Evolutionary conservation across 805 yeast genomes (phyloP).

Genomic region (Myxozyma sirexii): DNA sequence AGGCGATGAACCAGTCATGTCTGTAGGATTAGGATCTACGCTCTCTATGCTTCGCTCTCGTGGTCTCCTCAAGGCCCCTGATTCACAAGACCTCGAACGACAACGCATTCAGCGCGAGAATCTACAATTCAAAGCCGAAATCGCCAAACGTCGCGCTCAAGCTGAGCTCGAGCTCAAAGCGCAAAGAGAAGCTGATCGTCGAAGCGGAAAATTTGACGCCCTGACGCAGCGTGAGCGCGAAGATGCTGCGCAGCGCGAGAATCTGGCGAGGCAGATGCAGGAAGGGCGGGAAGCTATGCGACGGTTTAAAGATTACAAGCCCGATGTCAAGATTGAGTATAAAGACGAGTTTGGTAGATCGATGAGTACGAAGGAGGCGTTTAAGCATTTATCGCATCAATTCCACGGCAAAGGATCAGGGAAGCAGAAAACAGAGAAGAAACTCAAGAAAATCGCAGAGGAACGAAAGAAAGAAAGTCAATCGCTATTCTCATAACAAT

Average conservation of each 20-base stretch:
- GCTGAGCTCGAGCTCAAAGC: slow-evolving; percentile 33
- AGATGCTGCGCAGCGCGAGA: slow-evolving; percentile 40
- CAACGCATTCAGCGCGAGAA: slow-evolving; percentile 33
- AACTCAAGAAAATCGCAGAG: slow-evolving; percentile 39
- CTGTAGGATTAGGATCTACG: slow-evolving; percentile 46
- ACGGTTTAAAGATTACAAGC: slow-evolving; percentile 47
- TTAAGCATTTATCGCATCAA: slow-evolving; percentile 71
- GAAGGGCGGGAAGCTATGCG: slow-evolving; percentile 40
- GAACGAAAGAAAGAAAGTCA: slow-evolving; percentile 35
- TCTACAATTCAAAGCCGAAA: slow-evolving; percentile 34
- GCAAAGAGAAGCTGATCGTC: slow-evolving; percentile 35
- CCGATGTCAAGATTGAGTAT: slow-evolving; percentile 55
- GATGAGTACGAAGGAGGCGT: slow-evolving; percentile 69
- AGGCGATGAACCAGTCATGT: slow-evolving; percentile 32
- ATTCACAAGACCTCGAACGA: slow-evolving; percentile 34
- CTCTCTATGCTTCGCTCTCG: slow-evolving; percentile 42
- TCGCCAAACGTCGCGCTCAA: slow-evolving; percentile 34
- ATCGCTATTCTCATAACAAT: slow-evolving; percentile 23
- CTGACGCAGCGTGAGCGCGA: slow-evolving; percentile 42
- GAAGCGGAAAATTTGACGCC: slow-evolving; percentile 35
- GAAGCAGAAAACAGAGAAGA: slow-evolving; percentile 43
- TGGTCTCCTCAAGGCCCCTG: slow-evolving; percentile 38
- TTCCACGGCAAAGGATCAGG: slow-evolving; percentile 65
- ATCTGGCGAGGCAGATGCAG: slow-evolving; percentile 38
- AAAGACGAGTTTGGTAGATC: slow-evolving; percentile 65